Conservation (phyloP, 2,329 filamentous ascomycete species). For the Xylariaceae sp. region DNA sequence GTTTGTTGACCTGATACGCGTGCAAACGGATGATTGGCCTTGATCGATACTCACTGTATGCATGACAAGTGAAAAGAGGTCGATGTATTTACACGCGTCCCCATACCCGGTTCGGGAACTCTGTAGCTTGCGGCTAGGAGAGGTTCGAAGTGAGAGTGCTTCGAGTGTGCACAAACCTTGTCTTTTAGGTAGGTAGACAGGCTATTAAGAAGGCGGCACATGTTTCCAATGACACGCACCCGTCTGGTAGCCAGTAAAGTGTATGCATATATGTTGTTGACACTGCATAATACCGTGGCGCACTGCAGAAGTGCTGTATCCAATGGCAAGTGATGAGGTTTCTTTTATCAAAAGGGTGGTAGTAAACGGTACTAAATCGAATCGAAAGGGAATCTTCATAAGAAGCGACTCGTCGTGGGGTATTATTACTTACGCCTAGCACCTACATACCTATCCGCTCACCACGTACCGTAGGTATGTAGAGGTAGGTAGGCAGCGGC, state of each 20-base stretch:
- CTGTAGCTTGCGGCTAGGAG: constrained; percentile 22
- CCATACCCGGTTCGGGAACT: constrained; percentile 2
- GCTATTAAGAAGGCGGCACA: no score
- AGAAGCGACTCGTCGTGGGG: no score
- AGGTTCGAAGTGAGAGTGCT: constrained; percentile 4
- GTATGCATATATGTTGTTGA: constrained; percentile 20
- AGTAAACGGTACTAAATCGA: no score
- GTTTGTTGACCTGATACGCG: constrained; percentile 27
- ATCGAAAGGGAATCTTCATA: no score
- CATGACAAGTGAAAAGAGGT: constrained; percentile 13
- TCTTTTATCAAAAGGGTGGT: constrained; percentile 7
- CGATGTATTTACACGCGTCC: constrained; percentile 18
- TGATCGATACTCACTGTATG: constrained; percentile 1
- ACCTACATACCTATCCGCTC: no score
- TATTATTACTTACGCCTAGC: no score
- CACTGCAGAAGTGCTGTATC: constrained; percentile 9
- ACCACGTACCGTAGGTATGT: no score
- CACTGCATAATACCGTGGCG: constrained; percentile 16
- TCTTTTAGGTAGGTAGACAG: no score
- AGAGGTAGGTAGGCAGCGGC: no score
- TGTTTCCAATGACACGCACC: no score
- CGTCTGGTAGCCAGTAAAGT: constrained; percentile 14
- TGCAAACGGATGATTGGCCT: constrained; percentile 23
- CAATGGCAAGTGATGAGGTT: constrained; percentile 21
- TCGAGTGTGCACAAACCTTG: constrained; percentile 11